These are phyloP conservation scores for Abrus precatorius DNA, from an alignment of 306 rosid species.

Conservation along the genomic window DNA sequence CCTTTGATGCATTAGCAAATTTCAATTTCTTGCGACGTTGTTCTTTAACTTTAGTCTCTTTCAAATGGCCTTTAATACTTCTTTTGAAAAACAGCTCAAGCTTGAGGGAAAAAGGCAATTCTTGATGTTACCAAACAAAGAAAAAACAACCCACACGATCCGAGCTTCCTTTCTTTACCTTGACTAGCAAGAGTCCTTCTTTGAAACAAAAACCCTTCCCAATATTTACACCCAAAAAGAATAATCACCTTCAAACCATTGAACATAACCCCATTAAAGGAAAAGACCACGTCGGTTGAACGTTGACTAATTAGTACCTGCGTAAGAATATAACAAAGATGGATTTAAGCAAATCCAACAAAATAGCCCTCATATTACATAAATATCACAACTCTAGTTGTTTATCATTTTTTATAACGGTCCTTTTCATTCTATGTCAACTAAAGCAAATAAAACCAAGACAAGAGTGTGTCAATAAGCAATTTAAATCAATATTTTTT, in stretches of 20 bases:
- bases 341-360: neutral
- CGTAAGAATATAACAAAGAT: neutral
- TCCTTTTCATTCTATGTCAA: conserved; percentile 1
- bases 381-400: too few species aligned
- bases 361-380: too few species aligned
- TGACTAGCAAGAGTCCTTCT: conserved; percentile 64
- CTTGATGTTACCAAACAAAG: conserved; percentile 51
- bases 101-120: conserved; percentile 40
- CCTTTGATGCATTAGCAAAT: conserved; percentile 39
- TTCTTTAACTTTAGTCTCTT: conserved; percentile 48
- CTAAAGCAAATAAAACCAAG: neutral
- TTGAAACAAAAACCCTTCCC: conserved; percentile 49
- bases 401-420: too few species aligned
- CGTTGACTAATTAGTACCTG: conserved; percentile 52
- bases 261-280: conserved; percentile 41
- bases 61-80: conserved; percentile 49
- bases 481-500: too few species aligned
- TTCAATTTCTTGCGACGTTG: conserved; percentile 68
- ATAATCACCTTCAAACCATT: conserved; percentile 44
- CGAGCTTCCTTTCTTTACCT: conserved; percentile 62
- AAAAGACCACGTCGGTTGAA: conserved; percentile 55
- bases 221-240: neutral
- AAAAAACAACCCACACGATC: conserved; percentile 37
- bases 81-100: conserved; percentile 59
- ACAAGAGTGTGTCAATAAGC: too few species aligned